A percentile compares a stretch with the other conserved stretches of the same genome.
These are phyloP conservation scores for Stevia rebaudiana DNA, from an alignment of 140 eudicot genomes.

Conservation along the genomic window DNA sequence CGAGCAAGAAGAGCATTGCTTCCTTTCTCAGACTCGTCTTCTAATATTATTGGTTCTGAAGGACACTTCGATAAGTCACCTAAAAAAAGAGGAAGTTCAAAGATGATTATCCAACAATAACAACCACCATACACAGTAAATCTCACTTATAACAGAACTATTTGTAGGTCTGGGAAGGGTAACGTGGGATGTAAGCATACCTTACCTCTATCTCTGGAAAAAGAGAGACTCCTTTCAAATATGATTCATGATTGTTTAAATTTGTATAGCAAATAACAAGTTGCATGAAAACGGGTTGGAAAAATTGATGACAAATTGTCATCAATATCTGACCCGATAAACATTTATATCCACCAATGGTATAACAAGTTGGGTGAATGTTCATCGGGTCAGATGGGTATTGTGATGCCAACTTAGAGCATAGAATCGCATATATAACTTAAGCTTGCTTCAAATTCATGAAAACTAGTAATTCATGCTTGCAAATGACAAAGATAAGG, in stretches of 20 bases:
- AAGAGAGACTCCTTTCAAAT: too few relatives aligned
- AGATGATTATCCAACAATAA: too few relatives aligned
- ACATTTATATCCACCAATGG: background rate
- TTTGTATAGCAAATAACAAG: background rate
- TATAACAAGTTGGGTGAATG: background rate
- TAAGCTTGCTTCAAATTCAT: too few relatives aligned
- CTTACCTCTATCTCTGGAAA: too few relatives aligned
- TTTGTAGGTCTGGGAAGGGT: too few relatives aligned
- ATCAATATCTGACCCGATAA: background rate
- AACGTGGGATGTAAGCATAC: too few relatives aligned
- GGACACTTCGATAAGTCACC: constrained; percentile 71
- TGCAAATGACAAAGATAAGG: background rate
- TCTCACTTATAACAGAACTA: too few relatives aligned
- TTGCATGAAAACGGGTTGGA: background rate
- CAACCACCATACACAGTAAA: too few relatives aligned
- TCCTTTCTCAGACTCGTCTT: constrained; percentile 78
- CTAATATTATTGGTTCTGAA: constrained; percentile 55
- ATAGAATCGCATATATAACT: background rate
- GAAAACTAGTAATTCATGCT: too few relatives aligned
- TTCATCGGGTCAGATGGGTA: background rate
- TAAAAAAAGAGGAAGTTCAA: constrained; percentile 9
- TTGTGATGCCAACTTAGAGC: background rate
- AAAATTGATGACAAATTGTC: too few relatives aligned
- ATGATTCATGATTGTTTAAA: background rate
- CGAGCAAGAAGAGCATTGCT: constrained; percentile 94